A percentile compares a stretch with the other conserved stretches of the same genome.
phyloP scores from a whole-genome alignment of 352 stramenopile genomes.

The Globisporangium rhizosaccharum region DNA sequence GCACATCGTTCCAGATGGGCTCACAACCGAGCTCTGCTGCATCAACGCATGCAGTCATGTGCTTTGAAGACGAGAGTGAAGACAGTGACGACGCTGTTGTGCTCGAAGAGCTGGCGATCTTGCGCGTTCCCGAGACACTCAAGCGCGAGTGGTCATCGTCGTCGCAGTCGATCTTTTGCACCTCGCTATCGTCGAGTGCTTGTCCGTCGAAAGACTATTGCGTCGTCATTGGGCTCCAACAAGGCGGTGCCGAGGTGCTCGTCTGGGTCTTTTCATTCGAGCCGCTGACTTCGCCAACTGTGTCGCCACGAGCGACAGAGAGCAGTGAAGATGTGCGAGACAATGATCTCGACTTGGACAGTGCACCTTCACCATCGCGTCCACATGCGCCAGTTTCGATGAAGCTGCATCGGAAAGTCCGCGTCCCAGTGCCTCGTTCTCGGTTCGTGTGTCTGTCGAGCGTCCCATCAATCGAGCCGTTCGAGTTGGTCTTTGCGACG shows the following conservation, averaged over 20 bases:
- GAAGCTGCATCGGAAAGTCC: slow-evolving; percentile 37
- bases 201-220: slow-evolving; percentile 50
- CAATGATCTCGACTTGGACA: slow-evolving; percentile 6
- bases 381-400: slow-evolving; percentile 4
- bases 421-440: slow-evolving; percentile 23
- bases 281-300: neutral
- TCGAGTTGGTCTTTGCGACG: slow-evolving; percentile 39
- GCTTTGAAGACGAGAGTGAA: slow-evolving; percentile 19
- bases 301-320: neutral
- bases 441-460: slow-evolving; percentile 30
- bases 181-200: slow-evolving; percentile 14
- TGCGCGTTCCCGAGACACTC: slow-evolving; percentile 39
- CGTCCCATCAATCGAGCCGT: slow-evolving; percentile 41
- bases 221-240: slow-evolving; percentile 45
- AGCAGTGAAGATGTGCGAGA: slow-evolving; percentile 2
- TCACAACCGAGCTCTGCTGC: neutral
- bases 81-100: slow-evolving; percentile 11
- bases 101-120: slow-evolving; percentile 25
- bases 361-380: neutral
- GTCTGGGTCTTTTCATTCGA: slow-evolving; percentile 62
- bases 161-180: slow-evolving; percentile 26
- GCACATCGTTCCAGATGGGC: slow-evolving; percentile 3
- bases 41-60: slow-evolving; percentile 8
- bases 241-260: slow-evolving; percentile 27
- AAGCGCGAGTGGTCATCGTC: slow-evolving; percentile 48